These are phyloP conservation scores for Salix viminalis DNA, from an alignment of 345 rosid genomes.

Conservation along the genomic window DNA sequence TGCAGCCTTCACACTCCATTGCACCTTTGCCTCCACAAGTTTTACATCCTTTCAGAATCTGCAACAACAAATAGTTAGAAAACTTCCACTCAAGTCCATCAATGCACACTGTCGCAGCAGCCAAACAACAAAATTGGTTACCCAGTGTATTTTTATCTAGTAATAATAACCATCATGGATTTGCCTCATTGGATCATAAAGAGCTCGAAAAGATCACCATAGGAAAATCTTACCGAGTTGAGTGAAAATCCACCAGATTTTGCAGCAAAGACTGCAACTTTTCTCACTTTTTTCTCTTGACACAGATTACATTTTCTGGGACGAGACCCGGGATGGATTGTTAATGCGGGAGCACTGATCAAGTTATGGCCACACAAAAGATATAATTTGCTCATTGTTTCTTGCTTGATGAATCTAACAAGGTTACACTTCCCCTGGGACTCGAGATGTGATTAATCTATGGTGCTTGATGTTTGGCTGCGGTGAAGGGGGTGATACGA, in stretches of 20 bases:
- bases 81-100: too few relatives aligned
- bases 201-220: background rate
- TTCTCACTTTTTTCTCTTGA: constrained; percentile 4
- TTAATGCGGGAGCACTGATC: background rate
- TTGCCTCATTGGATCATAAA: background rate
- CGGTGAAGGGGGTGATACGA: background rate
- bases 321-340: too few relatives aligned
- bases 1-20: constrained; percentile 75
- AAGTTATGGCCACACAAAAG: background rate
- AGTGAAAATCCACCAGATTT: constrained; percentile 48
- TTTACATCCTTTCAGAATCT: constrained; percentile 55
- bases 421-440: too few relatives aligned
- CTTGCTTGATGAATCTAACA: background rate
- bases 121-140: too few relatives aligned
- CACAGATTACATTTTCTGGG: background rate
- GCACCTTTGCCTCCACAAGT: constrained; percentile 70
- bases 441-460: too few relatives aligned
- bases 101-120: too few relatives aligned
- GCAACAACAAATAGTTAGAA: background rate
- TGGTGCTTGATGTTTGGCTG: too few relatives aligned
- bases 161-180: too few relatives aligned
- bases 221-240: constrained; percentile 38
- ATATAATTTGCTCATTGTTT: background rate
- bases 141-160: too few relatives aligned
- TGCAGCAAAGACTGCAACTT: constrained; percentile 30